These are phyloP conservation scores for Actinomucor elegans DNA, from an alignment of 371 early-diverging fungal genomes.

Conservation along the genomic window DNA sequence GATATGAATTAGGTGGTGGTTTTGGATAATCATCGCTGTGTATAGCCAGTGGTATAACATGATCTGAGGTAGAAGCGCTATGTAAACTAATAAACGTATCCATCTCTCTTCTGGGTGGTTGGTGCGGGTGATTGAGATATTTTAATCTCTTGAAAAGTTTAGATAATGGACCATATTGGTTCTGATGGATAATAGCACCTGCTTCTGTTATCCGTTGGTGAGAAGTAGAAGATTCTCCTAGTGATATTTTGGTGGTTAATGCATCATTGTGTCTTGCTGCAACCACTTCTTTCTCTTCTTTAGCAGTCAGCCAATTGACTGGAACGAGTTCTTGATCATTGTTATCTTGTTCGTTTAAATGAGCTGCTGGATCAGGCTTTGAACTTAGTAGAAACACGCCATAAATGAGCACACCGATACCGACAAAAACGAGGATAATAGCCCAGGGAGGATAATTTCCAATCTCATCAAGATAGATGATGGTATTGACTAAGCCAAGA, in stretches of 20 bases:
- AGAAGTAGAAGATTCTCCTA: constrained; percentile 1
- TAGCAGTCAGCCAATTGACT: constrained; percentile 28
- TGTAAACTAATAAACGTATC: constrained; percentile 20
- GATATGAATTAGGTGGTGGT: not conserved
- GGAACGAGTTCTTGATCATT: constrained; percentile 7
- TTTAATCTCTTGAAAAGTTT: not conserved
- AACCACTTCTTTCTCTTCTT: constrained; percentile 27
- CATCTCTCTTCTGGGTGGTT: constrained; percentile 9
- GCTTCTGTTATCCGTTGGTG: not conserved
- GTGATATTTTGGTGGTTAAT: constrained; percentile 4
- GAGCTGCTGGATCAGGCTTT: constrained; percentile 51
- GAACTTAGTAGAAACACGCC: constrained; percentile 59
- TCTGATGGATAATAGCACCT: not conserved
- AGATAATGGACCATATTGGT: not conserved
- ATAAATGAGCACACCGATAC: constrained; percentile 58
- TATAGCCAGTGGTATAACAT: constrained; percentile 9
- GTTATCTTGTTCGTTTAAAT: constrained; percentile 22
- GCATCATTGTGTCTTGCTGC: not conserved
- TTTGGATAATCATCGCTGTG: not conserved
- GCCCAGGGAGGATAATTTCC: constrained; percentile 63
- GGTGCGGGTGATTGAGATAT: not conserved
- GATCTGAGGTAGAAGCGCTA: constrained; percentile 2
- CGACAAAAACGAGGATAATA: constrained; percentile 52
- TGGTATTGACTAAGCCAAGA: constrained; percentile 64
- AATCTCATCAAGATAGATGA: constrained; percentile 62